Percentiles rank a stretch among this genome's conserved stretches.
These are phyloP conservation scores for Clitopilus passeckerianus DNA, from an alignment of 768 basidiomycete genomes.

Conservation along the genomic window DNA sequence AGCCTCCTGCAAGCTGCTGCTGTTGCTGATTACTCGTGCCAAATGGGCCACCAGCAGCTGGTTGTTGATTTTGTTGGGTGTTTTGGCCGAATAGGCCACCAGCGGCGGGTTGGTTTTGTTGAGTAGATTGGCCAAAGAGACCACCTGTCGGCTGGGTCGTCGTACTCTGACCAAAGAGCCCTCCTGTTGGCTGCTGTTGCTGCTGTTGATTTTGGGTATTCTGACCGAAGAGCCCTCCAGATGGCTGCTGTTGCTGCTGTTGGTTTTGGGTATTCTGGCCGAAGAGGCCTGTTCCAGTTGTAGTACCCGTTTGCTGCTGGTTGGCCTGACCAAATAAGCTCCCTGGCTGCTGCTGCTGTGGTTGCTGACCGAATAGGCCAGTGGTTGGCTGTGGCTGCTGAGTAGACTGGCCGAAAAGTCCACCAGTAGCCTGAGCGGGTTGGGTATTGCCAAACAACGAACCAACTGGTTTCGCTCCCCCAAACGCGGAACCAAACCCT, in stretches of 20 bases:
- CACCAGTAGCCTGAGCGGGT: neutral
- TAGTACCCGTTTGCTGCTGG: conserved; percentile 16
- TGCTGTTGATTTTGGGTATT: conserved; percentile 19
- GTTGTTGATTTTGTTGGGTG: conserved; percentile 9
- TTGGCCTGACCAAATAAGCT: conserved; percentile 16
- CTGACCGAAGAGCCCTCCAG: conserved; percentile 5
- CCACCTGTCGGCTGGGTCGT: conserved; percentile 9
- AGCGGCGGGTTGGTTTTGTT: conserved; percentile 10
- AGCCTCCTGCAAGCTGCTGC: conserved; percentile 7
- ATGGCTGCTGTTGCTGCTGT: conserved; percentile 1
- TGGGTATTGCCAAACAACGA: conserved; percentile 6
- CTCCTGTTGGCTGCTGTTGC: conserved; percentile 6
- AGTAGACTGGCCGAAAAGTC: conserved; percentile 28
- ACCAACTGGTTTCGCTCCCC: neutral
- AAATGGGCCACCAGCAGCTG: conserved; percentile 20
- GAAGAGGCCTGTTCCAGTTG: conserved; percentile 13
- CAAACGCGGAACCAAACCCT: neutral
- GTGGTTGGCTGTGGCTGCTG: conserved; percentile 15
- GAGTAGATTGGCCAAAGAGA: conserved; percentile 26
- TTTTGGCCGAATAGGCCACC: conserved; percentile 13
- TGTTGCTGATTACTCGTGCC: conserved; percentile 13
- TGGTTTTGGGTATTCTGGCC: conserved; percentile 12
- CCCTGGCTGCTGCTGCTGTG: conserved; percentile 20
- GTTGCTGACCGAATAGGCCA: conserved; percentile 28
- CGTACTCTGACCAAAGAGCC: neutral